Evolutionary conservation across 1,284 basidiomycete species (phyloP).

Genomic region (Ceratobasidium sp.): DNA sequence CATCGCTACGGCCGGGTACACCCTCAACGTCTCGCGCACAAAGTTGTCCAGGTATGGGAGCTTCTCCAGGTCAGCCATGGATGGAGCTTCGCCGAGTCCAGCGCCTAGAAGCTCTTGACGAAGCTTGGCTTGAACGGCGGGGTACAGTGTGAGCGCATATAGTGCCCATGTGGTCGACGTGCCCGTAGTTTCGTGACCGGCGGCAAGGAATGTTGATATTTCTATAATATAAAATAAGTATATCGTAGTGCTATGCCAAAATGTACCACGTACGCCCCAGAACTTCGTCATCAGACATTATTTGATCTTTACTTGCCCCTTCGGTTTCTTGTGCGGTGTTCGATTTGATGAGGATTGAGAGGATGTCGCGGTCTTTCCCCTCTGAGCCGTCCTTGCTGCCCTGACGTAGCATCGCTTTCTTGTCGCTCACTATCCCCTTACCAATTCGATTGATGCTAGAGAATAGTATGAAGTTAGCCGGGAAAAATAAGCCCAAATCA

Average conservation of each 20-base stretch:
- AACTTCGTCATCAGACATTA: constrained; percentile 45
- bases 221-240: background rate
- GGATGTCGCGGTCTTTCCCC: constrained; percentile 51
- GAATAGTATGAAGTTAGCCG: background rate
- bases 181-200: constrained; percentile 43
- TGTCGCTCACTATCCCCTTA: constrained; percentile 56
- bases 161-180: constrained; percentile 65
- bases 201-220: constrained; percentile 13
- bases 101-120: constrained; percentile 71
- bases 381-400: constrained; percentile 30
- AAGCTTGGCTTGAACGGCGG: constrained; percentile 72
- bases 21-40: constrained; percentile 55
- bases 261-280: constrained; percentile 35
- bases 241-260: background rate
- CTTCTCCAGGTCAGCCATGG: constrained; percentile 56
- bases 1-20: constrained; percentile 50
- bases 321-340: constrained; percentile 59
- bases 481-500: constrained; percentile 44
- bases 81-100: constrained; percentile 61
- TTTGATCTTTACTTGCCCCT: constrained; percentile 9
- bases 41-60: constrained; percentile 59
- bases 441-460: constrained; percentile 54
- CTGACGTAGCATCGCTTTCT: constrained; percentile 54
- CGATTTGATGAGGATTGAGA: constrained; percentile 53
- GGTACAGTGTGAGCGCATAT: constrained; percentile 69